Evolutionary conservation across 306 rosid genomes (phyloP), one percentile per base, ranked within the genome.

Genomic region (Notholithocarpus densiflorus): DNA sequence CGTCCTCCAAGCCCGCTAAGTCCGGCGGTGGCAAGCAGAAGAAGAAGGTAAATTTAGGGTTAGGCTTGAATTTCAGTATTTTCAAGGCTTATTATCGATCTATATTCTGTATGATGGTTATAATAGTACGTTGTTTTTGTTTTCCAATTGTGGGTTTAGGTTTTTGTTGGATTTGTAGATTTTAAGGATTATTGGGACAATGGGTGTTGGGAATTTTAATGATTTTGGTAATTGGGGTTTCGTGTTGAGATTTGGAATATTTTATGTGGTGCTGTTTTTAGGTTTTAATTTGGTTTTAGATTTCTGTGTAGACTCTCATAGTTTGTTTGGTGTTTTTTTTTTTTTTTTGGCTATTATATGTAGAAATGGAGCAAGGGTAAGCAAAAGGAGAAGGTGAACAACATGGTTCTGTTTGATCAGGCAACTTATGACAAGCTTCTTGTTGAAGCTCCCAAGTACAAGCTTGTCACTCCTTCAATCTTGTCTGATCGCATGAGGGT

Each of bases 21-120:
- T 80, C 83, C 11, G 83, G 83, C 21, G 83, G 83, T 3, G 83
- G 83, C 78, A 80, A 80, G 79, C 83, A 80, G 74, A 80, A 80
- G 79, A 80, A 80, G 83, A 80, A 80, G 83, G 83, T 80, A 80
- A 48, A 7, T 9, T 45, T 56, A 31, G 76, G 77, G 12, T 31
- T 26, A 59, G 65, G 23, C 5, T 26, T 9, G 72, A 68, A 68
- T 68, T 65, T 34, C 26, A 34, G 23, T 68, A 19, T 34, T 19
- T 32, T 4, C 13, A 68, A 34, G 11, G 17, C 20, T 0, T 15
- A 29, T 17, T 6, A 7, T 64, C 70, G 32, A 48, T 48, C 53
- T 48, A 11, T 48, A 10, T 65, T 64, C 5, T 31, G 10, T n/a
- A 1, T 4, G 6, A 68, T 32, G 17, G 5, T 2, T 32, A 64